phyloP scores from a whole-genome alignment of 75 land plant genomes.

The Picea glauca region DNA sequence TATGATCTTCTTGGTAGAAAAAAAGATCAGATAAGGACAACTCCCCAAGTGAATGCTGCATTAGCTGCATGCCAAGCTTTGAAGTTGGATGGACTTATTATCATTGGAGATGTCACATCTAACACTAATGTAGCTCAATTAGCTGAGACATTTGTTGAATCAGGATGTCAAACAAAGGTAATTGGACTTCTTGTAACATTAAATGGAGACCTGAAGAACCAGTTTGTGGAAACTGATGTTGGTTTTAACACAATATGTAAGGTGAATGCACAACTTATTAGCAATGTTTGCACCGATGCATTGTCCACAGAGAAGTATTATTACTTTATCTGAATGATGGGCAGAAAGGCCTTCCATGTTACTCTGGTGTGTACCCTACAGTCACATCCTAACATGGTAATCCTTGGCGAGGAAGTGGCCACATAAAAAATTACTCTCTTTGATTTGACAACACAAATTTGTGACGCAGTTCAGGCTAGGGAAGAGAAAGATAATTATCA shows the following conservation, averaged over 20 bases:
- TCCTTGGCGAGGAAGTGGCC: constrained; percentile 94
- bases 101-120: constrained; percentile 92
- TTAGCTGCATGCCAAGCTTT: constrained; percentile 68
- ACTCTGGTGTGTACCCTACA: constrained; percentile 96
- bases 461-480: constrained; percentile 95
- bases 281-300: constrained; percentile 96
- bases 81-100: constrained; percentile 91
- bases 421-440: constrained; percentile 86
- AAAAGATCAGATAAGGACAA: constrained; percentile 86
- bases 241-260: constrained; percentile 98
- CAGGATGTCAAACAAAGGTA: constrained; percentile 90
- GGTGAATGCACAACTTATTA: constrained; percentile 97
- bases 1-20: constrained; percentile 90
- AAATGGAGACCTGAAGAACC: constrained; percentile 94
- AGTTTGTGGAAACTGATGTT: constrained; percentile 93
- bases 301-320: constrained; percentile 98
- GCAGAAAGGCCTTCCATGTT: constrained; percentile 87
- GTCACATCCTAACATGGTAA: constrained; percentile 97
- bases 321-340: constrained; percentile 95
- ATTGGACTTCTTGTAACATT: constrained; percentile 90
- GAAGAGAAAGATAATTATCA: constrained; percentile 89
- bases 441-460: constrained; percentile 88
- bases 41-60: constrained; percentile 94
- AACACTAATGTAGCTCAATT: constrained; percentile 95
- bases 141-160: constrained; percentile 90